Percentiles rank a stretch among this genome's conserved stretches.
These are phyloP conservation scores for Fusarium burgessii DNA, from an alignment of 2,329 filamentous ascomycete species.

Conservation along the genomic window DNA sequence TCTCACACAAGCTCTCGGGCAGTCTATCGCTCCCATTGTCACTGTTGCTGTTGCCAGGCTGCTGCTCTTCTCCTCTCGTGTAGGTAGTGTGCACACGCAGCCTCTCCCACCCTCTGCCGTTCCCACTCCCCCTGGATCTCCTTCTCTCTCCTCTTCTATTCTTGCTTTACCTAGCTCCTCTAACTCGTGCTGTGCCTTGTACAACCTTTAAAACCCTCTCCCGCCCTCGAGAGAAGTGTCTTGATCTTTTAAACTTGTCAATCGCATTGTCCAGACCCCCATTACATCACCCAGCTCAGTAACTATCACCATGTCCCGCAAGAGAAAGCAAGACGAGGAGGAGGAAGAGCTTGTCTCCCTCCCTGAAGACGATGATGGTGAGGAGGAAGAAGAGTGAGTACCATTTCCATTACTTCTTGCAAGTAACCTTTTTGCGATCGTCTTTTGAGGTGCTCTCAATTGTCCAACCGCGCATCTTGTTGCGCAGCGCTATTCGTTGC, in stretches of 20 bases:
- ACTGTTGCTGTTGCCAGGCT: slow-evolving; percentile 21
- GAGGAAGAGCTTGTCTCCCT: slow-evolving; percentile 67
- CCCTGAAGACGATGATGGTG: slow-evolving; percentile 63
- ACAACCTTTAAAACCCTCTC: slow-evolving; percentile 30
- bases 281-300: slow-evolving; percentile 15
- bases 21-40: slow-evolving; percentile 17
- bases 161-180: slow-evolving; percentile 26
- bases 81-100: slow-evolving; percentile 29
- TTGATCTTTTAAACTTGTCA: slow-evolving; percentile 15
- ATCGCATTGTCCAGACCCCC: slow-evolving; percentile 16
- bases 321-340: slow-evolving; percentile 66
- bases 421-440: slow-evolving; percentile 12
- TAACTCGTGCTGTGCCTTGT: slow-evolving; percentile 34
- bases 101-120: slow-evolving; percentile 41
- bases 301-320: slow-evolving; percentile 59
- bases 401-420: slow-evolving; percentile 1
- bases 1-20: slow-evolving; percentile 35
- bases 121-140: slow-evolving; percentile 39
- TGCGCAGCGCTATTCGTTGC: slow-evolving; percentile 23
- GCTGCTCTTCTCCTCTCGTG: slow-evolving; percentile 15
- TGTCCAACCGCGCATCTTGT: slow-evolving; percentile 28
- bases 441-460: slow-evolving; percentile 3
- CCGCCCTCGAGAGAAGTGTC: slow-evolving; percentile 25
- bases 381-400: slow-evolving; percentile 67
- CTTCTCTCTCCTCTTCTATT: slow-evolving; percentile 27